Evolutionary conservation across 257 asterid genomes (phyloP).

Genomic region (Cruciata laevipes): DNA sequence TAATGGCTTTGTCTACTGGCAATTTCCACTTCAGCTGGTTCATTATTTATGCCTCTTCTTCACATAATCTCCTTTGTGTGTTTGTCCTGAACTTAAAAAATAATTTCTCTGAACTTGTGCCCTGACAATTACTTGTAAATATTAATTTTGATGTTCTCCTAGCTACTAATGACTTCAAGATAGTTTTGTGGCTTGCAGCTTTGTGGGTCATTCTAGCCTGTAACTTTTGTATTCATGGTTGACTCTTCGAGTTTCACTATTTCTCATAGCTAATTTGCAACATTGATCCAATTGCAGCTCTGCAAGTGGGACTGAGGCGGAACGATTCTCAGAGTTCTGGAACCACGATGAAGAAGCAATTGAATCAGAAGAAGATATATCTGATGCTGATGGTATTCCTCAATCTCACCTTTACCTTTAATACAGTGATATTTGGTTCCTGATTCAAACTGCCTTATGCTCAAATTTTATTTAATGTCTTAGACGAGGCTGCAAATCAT

Average conservation of each 20-base stretch:
- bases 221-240: background rate
- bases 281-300: conserved; percentile 35
- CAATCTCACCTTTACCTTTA: background rate
- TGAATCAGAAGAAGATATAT: conserved; percentile 85
- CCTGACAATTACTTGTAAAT: background rate
- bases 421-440: conserved; percentile 1
- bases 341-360: conserved; percentile 72
- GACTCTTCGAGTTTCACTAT: background rate
- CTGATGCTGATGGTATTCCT: conserved; percentile 81
- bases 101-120: background rate
- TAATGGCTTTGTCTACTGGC: background rate
- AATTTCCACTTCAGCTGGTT: background rate
- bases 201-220: conserved; percentile 1
- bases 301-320: conserved; percentile 32
- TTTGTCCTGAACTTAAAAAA: background rate
- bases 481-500: conserved; percentile 54
- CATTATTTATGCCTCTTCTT: no score
- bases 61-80: background rate
- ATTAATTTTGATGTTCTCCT: background rate
- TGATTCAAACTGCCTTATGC: conserved; percentile 11
- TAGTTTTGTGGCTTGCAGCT: background rate
- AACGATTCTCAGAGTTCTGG: conserved; percentile 79
- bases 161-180: background rate
- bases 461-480: conserved; percentile 6
- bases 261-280: background rate